Evolutionary conservation across 768 basidiomycete species (phyloP), one percentile per base, ranked within the genome.

Genomic region (Russula virescens): DNA sequence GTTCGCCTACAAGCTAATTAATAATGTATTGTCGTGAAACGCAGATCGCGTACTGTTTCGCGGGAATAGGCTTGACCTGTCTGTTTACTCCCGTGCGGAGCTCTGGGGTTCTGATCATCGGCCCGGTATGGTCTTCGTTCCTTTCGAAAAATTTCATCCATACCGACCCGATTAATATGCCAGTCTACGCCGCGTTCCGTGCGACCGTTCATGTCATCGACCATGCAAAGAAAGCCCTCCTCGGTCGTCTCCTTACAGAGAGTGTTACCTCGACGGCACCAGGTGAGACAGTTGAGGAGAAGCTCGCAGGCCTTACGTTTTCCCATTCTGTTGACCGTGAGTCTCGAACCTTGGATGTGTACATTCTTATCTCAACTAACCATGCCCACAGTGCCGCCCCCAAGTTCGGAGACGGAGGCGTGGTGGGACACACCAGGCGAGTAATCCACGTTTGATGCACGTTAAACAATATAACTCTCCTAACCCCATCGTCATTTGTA

Each of bases 31-130:
- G 8, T 58, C 43, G 35, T 38, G 46, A 18, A 43, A 45, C 31
- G n/a, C 69, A 94, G 97, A 99, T 77, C 91, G 97, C n/a, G 85
- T 99, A 9, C 72, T 99, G 61, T 95, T 88, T 76, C 84, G 83
- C 64, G 96, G 96, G 11, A 70, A 70, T 38, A 76, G 78, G 38
- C 78, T 98, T 26, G 87, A 93, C 64, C 78, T 94, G 50, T 78
- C 82, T 0, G 81, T 85, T 10, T 99, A 99, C 73, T 85, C 87
- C 21, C 80, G 94, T 62, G 88, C 91, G 8, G 92, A 96, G 68
- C 75, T 99, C 60, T 80, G 79, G 69, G 85, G 89, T n/a, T 99
- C 97, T 7, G 97, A 99, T 76, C 97, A 99, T 72, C 87, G 89
- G 71, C 97, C 97, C 72, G 91, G 93, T 87, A 64, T 56, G 76